Conservation (phyloP, 2,329 filamentous ascomycete genomes). For the Bertia moriformis region DNA sequence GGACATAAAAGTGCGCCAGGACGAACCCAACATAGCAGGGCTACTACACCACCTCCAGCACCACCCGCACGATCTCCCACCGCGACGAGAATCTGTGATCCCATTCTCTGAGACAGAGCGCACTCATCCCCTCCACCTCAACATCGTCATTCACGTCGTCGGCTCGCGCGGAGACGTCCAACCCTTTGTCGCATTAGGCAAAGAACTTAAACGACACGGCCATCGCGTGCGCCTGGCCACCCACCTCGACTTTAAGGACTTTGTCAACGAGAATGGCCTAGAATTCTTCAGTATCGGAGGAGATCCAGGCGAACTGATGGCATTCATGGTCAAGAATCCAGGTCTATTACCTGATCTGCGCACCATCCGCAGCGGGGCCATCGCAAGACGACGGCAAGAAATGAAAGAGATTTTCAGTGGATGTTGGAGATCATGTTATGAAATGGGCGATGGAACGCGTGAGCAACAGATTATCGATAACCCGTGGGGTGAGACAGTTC, state of each 20-base stretch:
- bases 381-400: slow-evolving; percentile 13
- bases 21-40: neutral
- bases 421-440: slow-evolving; percentile 21
- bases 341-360: slow-evolving; percentile 21
- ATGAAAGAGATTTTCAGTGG: slow-evolving; percentile 20
- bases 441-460: slow-evolving; percentile 6
- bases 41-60: neutral
- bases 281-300: slow-evolving; percentile 45
- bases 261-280: slow-evolving; percentile 34
- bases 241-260: slow-evolving; percentile 40
- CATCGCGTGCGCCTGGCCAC: slow-evolving; percentile 43
- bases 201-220: slow-evolving; percentile 33
- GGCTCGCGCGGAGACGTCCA: slow-evolving; percentile 47
- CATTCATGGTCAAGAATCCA: slow-evolving; percentile 32
- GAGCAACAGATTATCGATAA: slow-evolving; percentile 8
- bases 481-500: slow-evolving; percentile 6
- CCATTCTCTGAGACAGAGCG: neutral
- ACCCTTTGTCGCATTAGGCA: slow-evolving; percentile 41
- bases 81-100: neutral
- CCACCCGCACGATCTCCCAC: neutral
- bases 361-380: slow-evolving; percentile 17
- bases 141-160: slow-evolving; percentile 47
- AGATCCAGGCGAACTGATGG: slow-evolving; percentile 25
- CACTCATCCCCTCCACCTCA: slow-evolving; percentile 9
- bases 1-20: neutral